Base-by-base conservation (phyloP, 495 filamentous ascomycete species). In the Podospora didyma region DNA sequence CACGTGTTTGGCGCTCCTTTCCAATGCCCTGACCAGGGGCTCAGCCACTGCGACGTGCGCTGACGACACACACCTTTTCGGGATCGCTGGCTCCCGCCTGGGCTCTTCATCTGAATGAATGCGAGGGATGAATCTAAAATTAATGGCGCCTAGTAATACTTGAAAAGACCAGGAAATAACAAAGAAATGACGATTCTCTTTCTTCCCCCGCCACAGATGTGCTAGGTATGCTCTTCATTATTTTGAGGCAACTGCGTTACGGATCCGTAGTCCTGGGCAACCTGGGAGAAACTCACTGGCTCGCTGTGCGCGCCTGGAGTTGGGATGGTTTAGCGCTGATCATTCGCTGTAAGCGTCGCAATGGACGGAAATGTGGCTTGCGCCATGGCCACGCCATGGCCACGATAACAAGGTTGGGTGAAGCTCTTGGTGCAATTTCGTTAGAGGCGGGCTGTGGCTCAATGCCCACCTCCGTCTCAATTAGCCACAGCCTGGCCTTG, bases 401-500 rank as follows among this genome's bases (percentile, higher is more conserved):
- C 3, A 7, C 44, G 24, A 5, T 53, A 39, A 44, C 48, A 53
- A 1, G 12, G 20, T 7, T 5, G 4, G 26, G 3, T 7, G 1
- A 1, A 1, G 9, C 2, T n/a, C 26, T 1, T 4, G 9, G 44
- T 28, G 7, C 11, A n/a, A 22, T 20, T 16, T 10, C 24, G 49
- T 47, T 58, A 53, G 31, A 42, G 4, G 39, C 39, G 39, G n/a
- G n/a, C 39, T 17, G 39, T 42, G 39, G 39, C 39, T 10, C 5
- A 42, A 17, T 42, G 39, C n/a, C n/a, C 39, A 14, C 9, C 7
- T 4, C 12, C 7, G n/a, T 14, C n/a, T 5, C 4, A 5, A 16
- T 42, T 42, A 42, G 39, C 48, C 23, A 34, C 48, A 35, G 21
- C 31, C 51, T 45, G 45, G 58, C 59, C 58, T 35, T 51, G 48